Evolutionary conservation across 768 basidiomycete species (phyloP), one percentile per base, ranked within the genome.

Genomic region (Lentinula raphanica): DNA sequence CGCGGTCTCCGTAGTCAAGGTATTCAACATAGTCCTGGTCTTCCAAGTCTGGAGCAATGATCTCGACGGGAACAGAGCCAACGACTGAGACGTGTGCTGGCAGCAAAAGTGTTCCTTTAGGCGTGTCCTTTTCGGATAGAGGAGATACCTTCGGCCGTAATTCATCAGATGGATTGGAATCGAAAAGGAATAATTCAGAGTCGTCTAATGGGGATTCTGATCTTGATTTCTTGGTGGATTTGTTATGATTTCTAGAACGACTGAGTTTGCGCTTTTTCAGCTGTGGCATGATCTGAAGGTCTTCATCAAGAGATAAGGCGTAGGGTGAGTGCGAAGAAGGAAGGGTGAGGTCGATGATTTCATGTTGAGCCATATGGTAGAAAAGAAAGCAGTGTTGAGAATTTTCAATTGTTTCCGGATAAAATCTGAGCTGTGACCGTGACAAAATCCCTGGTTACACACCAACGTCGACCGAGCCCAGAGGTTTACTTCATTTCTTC

Each of bases 11-110:
- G 62, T 85, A 87, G 62, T 91, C 88, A 23, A 92, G 74, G 65
- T 89, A 91, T 54, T 92, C 84, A 58, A 93, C 91, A 64, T 83
- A 89, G 64, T 82, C 81, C 23, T 84, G 83, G 8, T 80, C 81
- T 21, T 85, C 83, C 13, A 76, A 74, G 36, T 80, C 72, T 28
- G 56, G 72, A 13, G 75, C 68, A 17, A 83, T 67, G 19, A 86
- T 77, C 58, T 81, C 74, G 28, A 77, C 69, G 3, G 81, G 74
- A 13, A 74, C 68, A 44, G 69, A 65, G 31, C 76, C 77, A 54
- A 83, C 72, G 5, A 91, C 75, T 7, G 78, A 78, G 25, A 92
- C 90, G 70, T 92, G 90, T 0, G 82, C 71, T 0, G 90, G 90
- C 11, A 92, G 74, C 23, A 90, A 70, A 12, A 92, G 63, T 53